Base-by-base conservation (phyloP, 345 rosid species). In the Eucalyptus regnans region DNA sequence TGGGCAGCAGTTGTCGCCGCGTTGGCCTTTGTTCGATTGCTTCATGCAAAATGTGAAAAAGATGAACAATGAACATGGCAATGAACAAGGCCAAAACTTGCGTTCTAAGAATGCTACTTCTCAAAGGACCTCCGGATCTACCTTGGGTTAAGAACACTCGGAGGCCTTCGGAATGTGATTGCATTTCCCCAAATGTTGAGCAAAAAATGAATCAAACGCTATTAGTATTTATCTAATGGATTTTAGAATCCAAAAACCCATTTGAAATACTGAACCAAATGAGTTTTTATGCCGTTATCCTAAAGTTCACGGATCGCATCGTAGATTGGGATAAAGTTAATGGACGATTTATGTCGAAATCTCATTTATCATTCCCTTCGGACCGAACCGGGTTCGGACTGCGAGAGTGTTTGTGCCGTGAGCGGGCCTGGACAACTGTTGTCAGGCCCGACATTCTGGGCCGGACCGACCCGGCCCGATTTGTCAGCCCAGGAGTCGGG, bases 111-210 rank as follows among this genome's bases (percentile, higher is more conserved):
- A 52, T 52, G 58, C 58, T 2, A 52, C 58, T 20, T 52, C 1
- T 1, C 10, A 52, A 52, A 52, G 1, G 58, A 8, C 58, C 4
- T 52, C 1, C 0, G 2, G 2, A 52, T 20, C 5, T 52, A 0
- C 58, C 5, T 52, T 52, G 2, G 2, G 58, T 52, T 52, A 52
- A 52, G 8, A 9, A 52, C 58, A 52, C 25, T 52, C 3, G 58
- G 23, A 52, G 25, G 58, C 9, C 10, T 52, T 52, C 3, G 58
- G 58, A 18, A 52, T 18, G 10, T 8, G 8, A 52, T 52, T 18
- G 2, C 10, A 20, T 52, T 18, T 52, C 1, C 58, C 58, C 58
- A 20, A 20, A 1, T 2, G 0, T 20, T 52, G 58, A 52, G 25
- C 58, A 20, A 20, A 52, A 1, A 18, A 18, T 1, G 58, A 52